A percentile compares a stretch with the other conserved stretches of the same genome.
These are phyloP conservation scores for Neurospora terricola DNA, from an alignment of 495 filamentous ascomycete species.

Conservation along the genomic window DNA sequence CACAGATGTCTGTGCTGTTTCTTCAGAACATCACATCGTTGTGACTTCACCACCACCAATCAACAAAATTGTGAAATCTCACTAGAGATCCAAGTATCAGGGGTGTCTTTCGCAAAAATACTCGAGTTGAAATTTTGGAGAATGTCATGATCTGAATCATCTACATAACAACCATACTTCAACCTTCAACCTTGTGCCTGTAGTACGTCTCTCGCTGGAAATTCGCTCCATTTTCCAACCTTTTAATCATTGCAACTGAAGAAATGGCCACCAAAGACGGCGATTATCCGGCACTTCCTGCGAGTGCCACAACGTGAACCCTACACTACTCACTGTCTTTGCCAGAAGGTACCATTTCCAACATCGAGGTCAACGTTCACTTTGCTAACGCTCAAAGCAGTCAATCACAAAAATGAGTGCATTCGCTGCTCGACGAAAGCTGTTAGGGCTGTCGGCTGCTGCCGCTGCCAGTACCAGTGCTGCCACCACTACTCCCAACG, in stretches of 20 bases:
- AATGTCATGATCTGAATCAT: not conserved
- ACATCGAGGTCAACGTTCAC: not conserved
- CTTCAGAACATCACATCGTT: not conserved
- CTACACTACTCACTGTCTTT: not conserved
- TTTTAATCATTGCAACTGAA: not conserved
- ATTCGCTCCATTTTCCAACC: not conserved
- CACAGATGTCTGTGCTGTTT: not conserved
- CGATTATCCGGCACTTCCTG: not conserved
- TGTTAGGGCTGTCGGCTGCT: constrained; percentile 14
- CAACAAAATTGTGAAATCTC: not conserved
- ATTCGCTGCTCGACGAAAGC: constrained; percentile 38
- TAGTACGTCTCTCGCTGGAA: not conserved
- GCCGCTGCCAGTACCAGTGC: not conserved
- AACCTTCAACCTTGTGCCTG: not conserved
- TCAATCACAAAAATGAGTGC: constrained; percentile 32
- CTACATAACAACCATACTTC: not conserved
- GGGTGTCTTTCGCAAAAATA: not conserved
- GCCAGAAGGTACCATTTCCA: not conserved
- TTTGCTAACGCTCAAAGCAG: not conserved
- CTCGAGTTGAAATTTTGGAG: not conserved
- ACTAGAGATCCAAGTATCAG: not conserved
- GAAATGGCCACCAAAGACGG: not conserved
- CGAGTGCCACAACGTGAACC: not conserved
- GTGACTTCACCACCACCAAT: not conserved
- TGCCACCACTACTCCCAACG: not conserved